Evolutionary conservation across 805 yeast species (phyloP), one percentile per base, ranked within the genome.

Genomic region (Wickerhamomyces bisporus): DNA sequence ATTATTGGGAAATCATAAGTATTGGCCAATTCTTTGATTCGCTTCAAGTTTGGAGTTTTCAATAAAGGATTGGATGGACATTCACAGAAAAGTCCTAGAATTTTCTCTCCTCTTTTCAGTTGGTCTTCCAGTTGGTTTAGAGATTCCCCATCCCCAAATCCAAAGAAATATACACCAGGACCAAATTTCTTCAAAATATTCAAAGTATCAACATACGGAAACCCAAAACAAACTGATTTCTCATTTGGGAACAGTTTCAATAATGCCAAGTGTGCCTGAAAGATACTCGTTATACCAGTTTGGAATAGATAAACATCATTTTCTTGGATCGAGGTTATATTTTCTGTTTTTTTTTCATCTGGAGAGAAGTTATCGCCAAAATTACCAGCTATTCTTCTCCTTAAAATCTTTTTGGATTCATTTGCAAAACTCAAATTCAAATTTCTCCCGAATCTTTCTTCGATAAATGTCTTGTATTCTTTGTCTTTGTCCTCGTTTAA

Each of bases 1-100:
- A 86, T 85, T 25, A 93, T 77, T 13, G 80, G 79, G 61, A 93
- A 93, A 2, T 73, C 71, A 62, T 72, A 85, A 48, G 80, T 68
- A 42, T 76, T 76, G 4, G 95, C 79, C 38, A 93, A 68, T 38
- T 69, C 56, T 39, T 81, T 72, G 41, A 88, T 73, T 49, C 79
- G 73, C 30, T 58, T 57, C 52, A 93, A 64, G 57, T 94, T 77
- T 1, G 96, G 95, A 32, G 95, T 83, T 53, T 79, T 83, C 44
- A 94, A 66, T 43, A 89, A 65, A n/a, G 98, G 98, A 59, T 89
- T 89, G 0, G 96, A 83, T 2, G 99, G 98, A 43, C 95, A 82
- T 61, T 93, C 98, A 57, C 96, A 83, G 55, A 86, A 86, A 27
- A 93, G 70, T 0, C 86, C 85, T 48, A 85, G 58, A n/a, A 86